Evolutionary conservation across 2,329 filamentous ascomycete genomes (phyloP), one percentile per base, ranked within the genome.

Genomic region (Esteya vermicola): DNA sequence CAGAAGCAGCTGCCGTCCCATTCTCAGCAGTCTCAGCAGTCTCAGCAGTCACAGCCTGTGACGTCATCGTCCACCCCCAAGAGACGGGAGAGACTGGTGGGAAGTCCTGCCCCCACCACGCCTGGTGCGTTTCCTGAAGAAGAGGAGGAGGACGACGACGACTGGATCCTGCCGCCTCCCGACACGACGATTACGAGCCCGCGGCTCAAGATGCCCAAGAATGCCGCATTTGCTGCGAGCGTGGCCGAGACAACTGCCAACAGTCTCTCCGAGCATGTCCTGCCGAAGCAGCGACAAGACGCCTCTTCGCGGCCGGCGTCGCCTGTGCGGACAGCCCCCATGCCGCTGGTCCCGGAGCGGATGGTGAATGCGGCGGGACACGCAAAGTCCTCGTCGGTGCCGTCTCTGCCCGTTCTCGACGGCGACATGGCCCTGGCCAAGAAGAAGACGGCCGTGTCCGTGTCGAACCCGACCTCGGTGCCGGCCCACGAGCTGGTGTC

Each of bases 381-480:
- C 50, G 61, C 63, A 22, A 84, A 83, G 53, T 77, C 78, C 6
- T 64, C 61, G 6, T 81, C 81, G 13, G 72, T 78, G 7, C 72
- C 78, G 4, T 62, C 66, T 4, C 57, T 79, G 22, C 61, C 62
- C 39, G 47, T 44, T 45, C 48, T 42, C 5, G 33, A 42, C 30
- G 13, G 45, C 13, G 56, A 58, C 9, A 54, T 47, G 13, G 54
- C 60, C 28, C 48, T 45, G 3, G 62, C 72, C 40, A 70, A 75
- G 47, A 84, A 83, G 57, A 65, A 75, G 47, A 84, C 83, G 57
- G 65, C 66, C 1, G 63, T 70, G 10, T 78, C 78, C 0, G 67
- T 72, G 2, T 76, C 76, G 0, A 74, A 75, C 44, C 65, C 70
- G 7, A 54, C 64, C 16, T 36, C 43, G 21, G 60, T 59, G 9